Percentiles rank a stretch among this genome's conserved stretches.
phyloP scores from a whole-genome alignment of 139 green algal species.

The Tetratostichococcus sp. region DNA sequence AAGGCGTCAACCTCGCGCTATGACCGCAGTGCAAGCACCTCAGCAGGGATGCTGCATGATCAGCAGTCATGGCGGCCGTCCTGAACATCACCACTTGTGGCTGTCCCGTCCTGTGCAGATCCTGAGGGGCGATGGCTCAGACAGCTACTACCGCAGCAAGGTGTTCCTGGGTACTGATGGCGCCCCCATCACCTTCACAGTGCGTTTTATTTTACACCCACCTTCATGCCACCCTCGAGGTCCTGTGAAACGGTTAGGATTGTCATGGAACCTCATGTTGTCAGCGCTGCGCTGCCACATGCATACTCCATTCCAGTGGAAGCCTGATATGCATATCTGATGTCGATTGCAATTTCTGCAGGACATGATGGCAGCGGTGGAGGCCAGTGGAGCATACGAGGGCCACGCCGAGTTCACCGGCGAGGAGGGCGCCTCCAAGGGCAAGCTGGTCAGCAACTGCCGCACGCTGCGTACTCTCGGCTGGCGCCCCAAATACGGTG shows the following conservation, averaged over 20 bases:
- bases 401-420: slow-evolving; percentile 41
- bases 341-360: too few relatives aligned
- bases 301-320: not conserved
- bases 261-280: too few relatives aligned
- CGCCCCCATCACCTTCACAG: slow-evolving; percentile 68
- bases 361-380: slow-evolving; percentile 54
- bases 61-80: too few relatives aligned
- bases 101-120: slow-evolving; percentile 15
- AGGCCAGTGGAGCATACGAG: slow-evolving; percentile 23
- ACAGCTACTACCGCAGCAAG: slow-evolving; percentile 1
- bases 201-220: slow-evolving; percentile 9
- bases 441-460: slow-evolving; percentile 71
- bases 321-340: not conserved
- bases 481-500: slow-evolving; percentile 72
- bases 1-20: too few relatives aligned
- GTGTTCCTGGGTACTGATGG: slow-evolving; percentile 73
- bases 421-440: slow-evolving; percentile 22
- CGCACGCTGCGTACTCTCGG: slow-evolving; percentile 49
- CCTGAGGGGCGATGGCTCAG: slow-evolving; percentile 21
- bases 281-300: too few relatives aligned
- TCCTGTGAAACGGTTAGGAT: too few relatives aligned
- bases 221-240: too few relatives aligned
- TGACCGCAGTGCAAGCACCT: too few relatives aligned
- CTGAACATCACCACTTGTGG: too few relatives aligned
- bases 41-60: not conserved